Evolutionary conservation across 2,329 filamentous ascomycete species (phyloP), one percentile per base, ranked within the genome.

Genomic region (Aspergillus calidoustus): DNA sequence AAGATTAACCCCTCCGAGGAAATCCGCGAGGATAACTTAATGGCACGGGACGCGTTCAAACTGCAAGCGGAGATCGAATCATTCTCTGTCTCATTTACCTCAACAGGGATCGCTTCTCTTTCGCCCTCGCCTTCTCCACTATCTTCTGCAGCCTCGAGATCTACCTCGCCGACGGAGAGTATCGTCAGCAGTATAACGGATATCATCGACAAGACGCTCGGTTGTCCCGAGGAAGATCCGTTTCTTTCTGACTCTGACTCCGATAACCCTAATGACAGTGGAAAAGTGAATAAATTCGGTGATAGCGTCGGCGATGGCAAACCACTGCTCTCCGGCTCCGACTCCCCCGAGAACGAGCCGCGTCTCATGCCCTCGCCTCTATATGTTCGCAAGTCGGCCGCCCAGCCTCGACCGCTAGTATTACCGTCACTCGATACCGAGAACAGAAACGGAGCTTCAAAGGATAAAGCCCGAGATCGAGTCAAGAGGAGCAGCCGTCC

Each of bases 161-260:
- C 38, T 9, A 52, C 48, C 6, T 68, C 66, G 5, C 59, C 70
- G 5, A 47, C 57, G 2, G 54, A 61, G 1, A 66, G 63, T 47
- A 61, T 74, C 19, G 63, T 72, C 13, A 66, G 53, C 15, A 67
- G 62, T 43, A 66, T 75, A 11, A 68, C 67, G 3, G 67, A 68
- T 1, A 67, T 75, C 62, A 71, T 75, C n/a, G 69, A 75, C 31
- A 65, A 60, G 23, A 67, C 68, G 1, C 55, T 73, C 7, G 52
- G 61, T 3, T 58, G 59, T 23, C 25, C 50, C 2, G 59, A 58
- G 1, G 68, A 70, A 3, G 73, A 75, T 51, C 71, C 70, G 1
- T 74, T 75, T 44, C 38, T 75, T 13, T 67, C 63, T 7, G 66
- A 67, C 31, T 52, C 56, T 3, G 62, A 66, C 9, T 25, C 34